These are phyloP conservation scores for Ceratobasidium sp. DNA, from an alignment of 1,284 basidiomycete species.

Conservation along the genomic window DNA sequence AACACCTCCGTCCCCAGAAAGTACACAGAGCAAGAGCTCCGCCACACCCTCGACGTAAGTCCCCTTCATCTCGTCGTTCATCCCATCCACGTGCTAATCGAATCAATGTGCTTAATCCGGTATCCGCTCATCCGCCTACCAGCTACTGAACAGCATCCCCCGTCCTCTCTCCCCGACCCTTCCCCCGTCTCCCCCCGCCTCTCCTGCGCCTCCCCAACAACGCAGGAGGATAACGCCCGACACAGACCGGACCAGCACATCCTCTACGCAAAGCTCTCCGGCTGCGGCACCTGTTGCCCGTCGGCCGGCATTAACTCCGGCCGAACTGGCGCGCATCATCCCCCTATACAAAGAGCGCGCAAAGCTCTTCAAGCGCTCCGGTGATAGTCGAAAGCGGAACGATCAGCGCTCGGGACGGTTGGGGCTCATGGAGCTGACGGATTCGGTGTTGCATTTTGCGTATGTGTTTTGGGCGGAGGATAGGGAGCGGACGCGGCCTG, in stretches of 20 bases:
- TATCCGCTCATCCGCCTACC: neutral
- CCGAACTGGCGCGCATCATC: constrained; percentile 29
- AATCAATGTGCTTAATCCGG: constrained; percentile 32
- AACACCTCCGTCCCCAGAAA: neutral
- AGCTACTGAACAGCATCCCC: constrained; percentile 43
- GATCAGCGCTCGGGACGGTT: constrained; percentile 27
- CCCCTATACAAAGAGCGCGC: constrained; percentile 41
- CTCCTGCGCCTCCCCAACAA: constrained; percentile 39
- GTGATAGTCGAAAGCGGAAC: constrained; percentile 39
- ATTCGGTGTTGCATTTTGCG: constrained; percentile 44
- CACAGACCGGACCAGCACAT: constrained; percentile 12
- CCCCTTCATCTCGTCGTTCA: neutral
- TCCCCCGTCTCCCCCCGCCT: constrained; percentile 43
- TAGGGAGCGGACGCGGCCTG: constrained; percentile 5
- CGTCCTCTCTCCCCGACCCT: constrained; percentile 44
- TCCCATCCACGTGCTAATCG: constrained; percentile 28
- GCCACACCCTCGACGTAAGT: constrained; percentile 30
- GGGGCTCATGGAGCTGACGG: constrained; percentile 40
- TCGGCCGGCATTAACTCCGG: constrained; percentile 33
- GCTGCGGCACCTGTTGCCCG: constrained; percentile 22
- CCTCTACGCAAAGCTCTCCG: constrained; percentile 26
- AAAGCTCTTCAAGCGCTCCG: constrained; percentile 43
- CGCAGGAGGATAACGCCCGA: constrained; percentile 19
- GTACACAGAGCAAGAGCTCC: constrained; percentile 36
- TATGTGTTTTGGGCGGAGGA: constrained; percentile 45